Evolutionary conservation across 495 filamentous ascomycete species (phyloP), one percentile per base, ranked within the genome.

Genomic region (Arthonia radiata): DNA sequence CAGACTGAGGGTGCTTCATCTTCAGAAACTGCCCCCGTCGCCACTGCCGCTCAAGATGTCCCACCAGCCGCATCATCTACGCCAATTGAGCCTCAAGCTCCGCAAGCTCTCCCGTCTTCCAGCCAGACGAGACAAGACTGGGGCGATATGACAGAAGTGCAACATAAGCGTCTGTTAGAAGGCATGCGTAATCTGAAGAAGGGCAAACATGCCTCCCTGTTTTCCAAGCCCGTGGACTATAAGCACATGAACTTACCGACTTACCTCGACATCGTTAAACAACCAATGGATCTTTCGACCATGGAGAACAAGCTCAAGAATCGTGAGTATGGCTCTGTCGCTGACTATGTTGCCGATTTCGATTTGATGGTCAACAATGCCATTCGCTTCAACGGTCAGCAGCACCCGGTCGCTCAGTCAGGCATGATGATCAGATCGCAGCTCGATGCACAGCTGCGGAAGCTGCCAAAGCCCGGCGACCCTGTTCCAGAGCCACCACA

Each of bases 221-320:
- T 92, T 46, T 52, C 56, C 24, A 60, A 66, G 22, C 71, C 89
- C 1, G 86, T 97, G 4, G 67, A 82, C 35, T 49, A 52, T 3
- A 46, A 66, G 10, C 61, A 58, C 17, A 38, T 77, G 30, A 69
- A 67, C 28, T 70, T 78, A 19, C 72, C 71, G 0, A 58, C 52
- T 16, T 97, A 97, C 43, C 53, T 50, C 2, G 54, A 57, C 2
- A 62, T 76, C 35, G 61, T 97, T 33, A 59, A 61, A 13, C 56
- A 66, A 0, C 80, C 82, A 0, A 78, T 83, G 57, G 86, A 93
- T 42, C 57, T 97, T 8, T 56, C 55, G 25, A 71, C 67, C 2
- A 76, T 94, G 42, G 86, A 94, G 36, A 50, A 42, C 19, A 81
- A 76, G 34, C 48, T 94, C 4, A 78, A 72, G 36, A 53, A 53